Evolutionary conservation across 768 basidiomycete genomes (phyloP), one percentile per base, ranked within the genome.

Genomic region (Suillus subluteus): DNA sequence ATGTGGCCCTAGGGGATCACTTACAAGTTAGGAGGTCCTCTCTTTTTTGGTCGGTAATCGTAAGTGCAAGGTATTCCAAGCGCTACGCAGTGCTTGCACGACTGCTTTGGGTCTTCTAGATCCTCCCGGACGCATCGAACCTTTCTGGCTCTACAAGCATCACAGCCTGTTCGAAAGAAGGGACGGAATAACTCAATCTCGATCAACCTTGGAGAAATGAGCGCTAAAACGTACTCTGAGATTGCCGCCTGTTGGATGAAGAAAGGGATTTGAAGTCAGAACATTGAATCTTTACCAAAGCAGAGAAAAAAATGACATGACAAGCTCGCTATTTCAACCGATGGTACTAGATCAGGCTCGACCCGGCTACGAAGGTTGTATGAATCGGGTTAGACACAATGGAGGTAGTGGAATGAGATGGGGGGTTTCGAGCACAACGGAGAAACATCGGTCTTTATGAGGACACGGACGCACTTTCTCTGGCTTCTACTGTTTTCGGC

Each of bases 41-140:
- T 83, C 78, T 96, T 96, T 83, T 95, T 95, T 23, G 95, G 95
- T 75, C 93, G 91, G 75, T 96, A 96, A 74, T 94, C 91, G 71
- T 96, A 97, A 1, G 92, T 95, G 76, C 95, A 96, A 6, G 88
- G 86, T 59, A 95, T 91, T 23, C 88, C 90, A 61, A 96, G 87
- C 0, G 90, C 85, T 70, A 91, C 82, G 75, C 94, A 96, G 74
- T 95, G 94, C 75, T 92, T 95, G 90, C 94, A 95, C 9, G 90
- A 83, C 69, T 88, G 88, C 76, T 89, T 91, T 12, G 86, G 81
- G 73, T 92, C 91, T 68, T 92, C 91, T 32, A 88, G 86, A 70
- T 89, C 89, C 73, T 95, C 94, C 68, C 90, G 83, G 7, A 90
- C 89, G 73, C 93, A 95, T 62, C 92, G 86, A 55, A 95, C 94